A percentile compares a stretch with the other conserved stretches of the same genome.
phyloP scores from a whole-genome alignment of 306 rosid genomes.

The Lathyrus aphaca region DNA sequence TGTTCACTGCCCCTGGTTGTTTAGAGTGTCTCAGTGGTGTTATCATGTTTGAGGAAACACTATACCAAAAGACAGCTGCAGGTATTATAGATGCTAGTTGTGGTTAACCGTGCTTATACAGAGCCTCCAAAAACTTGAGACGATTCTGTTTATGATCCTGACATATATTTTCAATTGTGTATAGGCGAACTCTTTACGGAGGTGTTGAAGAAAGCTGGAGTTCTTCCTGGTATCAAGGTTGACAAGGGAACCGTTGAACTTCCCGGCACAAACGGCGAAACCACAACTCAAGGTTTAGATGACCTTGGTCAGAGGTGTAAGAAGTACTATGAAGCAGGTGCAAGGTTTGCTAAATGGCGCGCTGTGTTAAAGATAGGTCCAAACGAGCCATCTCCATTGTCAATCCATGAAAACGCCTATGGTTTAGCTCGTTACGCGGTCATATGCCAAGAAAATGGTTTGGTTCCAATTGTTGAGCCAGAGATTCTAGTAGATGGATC shows the following conservation, averaged over 20 bases:
- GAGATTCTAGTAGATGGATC: constrained; percentile 82
- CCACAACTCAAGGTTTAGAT: constrained; percentile 89
- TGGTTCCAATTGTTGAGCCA: constrained; percentile 90
- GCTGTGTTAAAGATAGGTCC: constrained; percentile 78
- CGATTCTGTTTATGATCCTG: neutral
- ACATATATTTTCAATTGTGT: neutral
- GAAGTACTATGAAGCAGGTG: constrained; percentile 83
- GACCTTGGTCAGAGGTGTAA: constrained; percentile 70
- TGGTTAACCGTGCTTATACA: too few species aligned
- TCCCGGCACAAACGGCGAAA: constrained; percentile 76
- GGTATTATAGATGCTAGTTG: constrained; percentile 45
- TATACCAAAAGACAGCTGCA: constrained; percentile 74
- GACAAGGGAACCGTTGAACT: constrained; percentile 88
- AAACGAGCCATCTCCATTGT: constrained; percentile 66
- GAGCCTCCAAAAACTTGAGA: too few species aligned
- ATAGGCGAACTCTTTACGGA: constrained; percentile 74
- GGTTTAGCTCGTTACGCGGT: constrained; percentile 78
- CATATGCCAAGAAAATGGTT: constrained; percentile 81
- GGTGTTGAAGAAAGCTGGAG: constrained; percentile 66
- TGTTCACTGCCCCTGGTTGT: constrained; percentile 85
- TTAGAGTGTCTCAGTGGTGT: constrained; percentile 79
- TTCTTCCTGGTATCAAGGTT: constrained; percentile 81
- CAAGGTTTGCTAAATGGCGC: constrained; percentile 87
- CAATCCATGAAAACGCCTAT: constrained; percentile 72
- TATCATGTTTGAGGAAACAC: constrained; percentile 88